Conservation (phyloP, 805 yeast species). For the Monosporozyma yasuniensis region DNA sequence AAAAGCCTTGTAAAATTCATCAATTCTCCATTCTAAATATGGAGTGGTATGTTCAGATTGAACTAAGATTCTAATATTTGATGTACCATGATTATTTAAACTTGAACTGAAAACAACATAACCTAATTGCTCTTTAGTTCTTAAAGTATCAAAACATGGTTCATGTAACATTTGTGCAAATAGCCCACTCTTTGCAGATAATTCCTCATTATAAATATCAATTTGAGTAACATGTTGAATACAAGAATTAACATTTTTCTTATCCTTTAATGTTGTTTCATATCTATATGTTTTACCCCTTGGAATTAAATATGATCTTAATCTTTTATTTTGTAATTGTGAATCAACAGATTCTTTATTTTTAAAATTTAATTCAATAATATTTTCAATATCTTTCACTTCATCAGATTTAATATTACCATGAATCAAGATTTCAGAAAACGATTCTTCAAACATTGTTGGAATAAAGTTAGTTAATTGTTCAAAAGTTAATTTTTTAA, state of each 20-base stretch:
- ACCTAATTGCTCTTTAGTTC: slow-evolving; percentile 93
- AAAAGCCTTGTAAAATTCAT: slow-evolving; percentile 47
- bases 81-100: slow-evolving; percentile 56
- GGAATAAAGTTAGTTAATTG: slow-evolving; percentile 45
- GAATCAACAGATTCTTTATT: slow-evolving; percentile 3
- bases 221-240: slow-evolving; percentile 70
- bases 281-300: slow-evolving; percentile 35
- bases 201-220: slow-evolving; percentile 40
- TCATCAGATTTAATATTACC: slow-evolving; percentile 60
- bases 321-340: slow-evolving; percentile 22
- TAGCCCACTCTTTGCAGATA: slow-evolving; percentile 49
- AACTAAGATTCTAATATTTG: slow-evolving; percentile 52
- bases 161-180: slow-evolving; percentile 68
- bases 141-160: slow-evolving; percentile 79
- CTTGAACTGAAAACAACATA: slow-evolving; percentile 83
- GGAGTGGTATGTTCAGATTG: slow-evolving; percentile 76
- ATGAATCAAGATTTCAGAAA: slow-evolving; percentile 60
- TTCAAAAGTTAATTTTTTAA: slow-evolving; percentile 38
- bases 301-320: slow-evolving; percentile 38
- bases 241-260: slow-evolving; percentile 71
- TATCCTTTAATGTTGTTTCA: slow-evolving; percentile 48
- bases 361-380: not conserved
- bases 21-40: slow-evolving; percentile 70
- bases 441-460: slow-evolving; percentile 48
- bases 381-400: slow-evolving; percentile 40